These are phyloP conservation scores for Arthrobotrys musiformis DNA, from an alignment of 2,329 filamentous ascomycete species.

Conservation along the genomic window DNA sequence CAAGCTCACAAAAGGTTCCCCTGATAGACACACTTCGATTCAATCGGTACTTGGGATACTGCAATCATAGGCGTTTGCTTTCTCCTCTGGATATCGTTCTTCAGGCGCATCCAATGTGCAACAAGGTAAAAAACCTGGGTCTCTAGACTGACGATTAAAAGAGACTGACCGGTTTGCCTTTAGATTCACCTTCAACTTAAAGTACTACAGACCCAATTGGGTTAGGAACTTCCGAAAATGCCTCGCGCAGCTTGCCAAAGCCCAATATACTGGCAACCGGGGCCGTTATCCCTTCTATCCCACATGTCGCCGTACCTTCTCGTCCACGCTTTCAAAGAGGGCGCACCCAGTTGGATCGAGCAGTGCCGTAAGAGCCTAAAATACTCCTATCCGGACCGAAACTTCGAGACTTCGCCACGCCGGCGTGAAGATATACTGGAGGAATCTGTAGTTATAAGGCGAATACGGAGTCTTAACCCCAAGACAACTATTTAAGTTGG, in stretches of 20 bases:
- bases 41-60: no score
- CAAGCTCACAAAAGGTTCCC: no score
- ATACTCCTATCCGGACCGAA: background rate
- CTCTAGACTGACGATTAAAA: no score
- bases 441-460: background rate
- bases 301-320: background rate
- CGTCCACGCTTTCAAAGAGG: background rate
- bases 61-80: no score
- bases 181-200: background rate
- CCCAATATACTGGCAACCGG: background rate
- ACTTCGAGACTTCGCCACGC: background rate
- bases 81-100: no score
- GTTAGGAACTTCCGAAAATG: background rate
- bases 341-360: background rate
- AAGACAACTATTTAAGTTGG: background rate
- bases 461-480: background rate
- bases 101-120: no score
- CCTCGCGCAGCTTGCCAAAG: slow-evolving; percentile 2
- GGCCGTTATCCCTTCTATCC: background rate
- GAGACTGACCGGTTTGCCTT: background rate
- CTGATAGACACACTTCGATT: no score
- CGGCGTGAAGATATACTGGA: background rate
- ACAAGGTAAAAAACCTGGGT: no score
- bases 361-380: background rate
- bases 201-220: background rate